Percentiles rank a stretch among this genome's conserved stretches.
Evolutionary conservation across 1,139 yeast species (phyloP).

Genomic region (Eremothecium gossypii): DNA sequence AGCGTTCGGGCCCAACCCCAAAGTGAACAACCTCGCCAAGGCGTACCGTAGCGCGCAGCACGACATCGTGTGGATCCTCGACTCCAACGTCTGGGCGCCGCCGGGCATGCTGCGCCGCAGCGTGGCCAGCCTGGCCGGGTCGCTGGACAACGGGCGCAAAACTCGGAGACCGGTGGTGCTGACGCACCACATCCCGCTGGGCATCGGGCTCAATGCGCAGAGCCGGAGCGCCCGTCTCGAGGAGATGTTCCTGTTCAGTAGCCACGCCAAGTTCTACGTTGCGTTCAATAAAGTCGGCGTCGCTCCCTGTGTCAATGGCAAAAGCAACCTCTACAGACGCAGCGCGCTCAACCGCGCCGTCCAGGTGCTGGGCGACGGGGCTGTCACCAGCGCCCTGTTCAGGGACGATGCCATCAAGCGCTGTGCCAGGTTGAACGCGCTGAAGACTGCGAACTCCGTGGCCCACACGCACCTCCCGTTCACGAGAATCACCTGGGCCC

Average conservation of each 20-base stretch:
- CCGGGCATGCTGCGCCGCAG: slow-evolving; percentile 61
- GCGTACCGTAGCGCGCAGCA: slow-evolving; percentile 60
- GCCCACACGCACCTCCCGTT: not conserved
- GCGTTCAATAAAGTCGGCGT: slow-evolving; percentile 66
- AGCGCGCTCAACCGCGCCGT: slow-evolving; percentile 64
- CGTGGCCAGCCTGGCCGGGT: slow-evolving; percentile 43
- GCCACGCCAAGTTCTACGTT: slow-evolving; percentile 78
- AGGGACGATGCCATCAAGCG: slow-evolving; percentile 5
- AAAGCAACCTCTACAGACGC: slow-evolving; percentile 67
- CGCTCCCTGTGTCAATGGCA: slow-evolving; percentile 93
- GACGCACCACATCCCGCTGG: slow-evolving; percentile 75
- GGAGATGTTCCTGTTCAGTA: slow-evolving; percentile 75
- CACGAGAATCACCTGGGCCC: not conserved
- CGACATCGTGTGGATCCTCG: slow-evolving; percentile 82
- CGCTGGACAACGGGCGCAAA: slow-evolving; percentile 40
- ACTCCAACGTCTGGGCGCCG: slow-evolving; percentile 76
- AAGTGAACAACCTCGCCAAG: slow-evolving; percentile 74
- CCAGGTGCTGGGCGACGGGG: slow-evolving; percentile 26
- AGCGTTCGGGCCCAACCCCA: slow-evolving; percentile 79
- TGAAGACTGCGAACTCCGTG: not conserved
- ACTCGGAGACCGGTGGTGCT: slow-evolving; percentile 46
- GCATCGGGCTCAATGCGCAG: slow-evolving; percentile 34
- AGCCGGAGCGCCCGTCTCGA: slow-evolving; percentile 59
- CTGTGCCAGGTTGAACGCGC: slow-evolving; percentile 7
- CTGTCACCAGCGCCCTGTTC: slow-evolving; percentile 15